Conservation (phyloP, 495 filamentous ascomycete species). For the Apiosordaria backusii region DNA sequence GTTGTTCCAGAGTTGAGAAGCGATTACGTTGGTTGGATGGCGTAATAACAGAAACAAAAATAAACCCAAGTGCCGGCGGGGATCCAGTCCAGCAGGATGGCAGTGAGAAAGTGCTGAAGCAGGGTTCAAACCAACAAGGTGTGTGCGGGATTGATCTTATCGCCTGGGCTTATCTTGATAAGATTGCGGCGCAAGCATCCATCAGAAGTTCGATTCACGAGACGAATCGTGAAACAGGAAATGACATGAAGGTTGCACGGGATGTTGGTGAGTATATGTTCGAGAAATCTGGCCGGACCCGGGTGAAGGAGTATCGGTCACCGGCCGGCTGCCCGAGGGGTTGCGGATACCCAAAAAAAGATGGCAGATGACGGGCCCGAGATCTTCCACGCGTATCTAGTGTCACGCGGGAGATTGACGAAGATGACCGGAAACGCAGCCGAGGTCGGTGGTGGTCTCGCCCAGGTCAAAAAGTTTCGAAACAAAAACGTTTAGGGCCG, state of each 20-base stretch:
- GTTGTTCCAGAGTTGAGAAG: too few relatives aligned
- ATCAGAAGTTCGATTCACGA: background rate
- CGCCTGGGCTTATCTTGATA: background rate
- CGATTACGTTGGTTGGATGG: background rate
- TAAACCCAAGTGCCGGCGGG: conserved; percentile 2
- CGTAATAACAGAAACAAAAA: background rate
- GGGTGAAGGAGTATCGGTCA: background rate
- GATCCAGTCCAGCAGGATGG: background rate
- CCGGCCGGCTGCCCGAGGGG: background rate
- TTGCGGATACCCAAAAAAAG: conserved; percentile 6
- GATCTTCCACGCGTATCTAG: background rate
- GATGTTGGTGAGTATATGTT: background rate
- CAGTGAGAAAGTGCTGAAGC: background rate
- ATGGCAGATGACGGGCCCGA: conserved; percentile 7
- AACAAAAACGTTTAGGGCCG: conserved; percentile 15
- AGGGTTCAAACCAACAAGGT: background rate
- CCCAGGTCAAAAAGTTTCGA: conserved; percentile 25
- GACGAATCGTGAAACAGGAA: background rate
- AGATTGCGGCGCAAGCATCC: conserved; percentile 2
- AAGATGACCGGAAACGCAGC: conserved; percentile 12
- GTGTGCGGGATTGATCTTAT: background rate
- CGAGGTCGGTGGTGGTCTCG: conserved; percentile 11
- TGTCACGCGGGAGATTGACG: conserved; percentile 13
- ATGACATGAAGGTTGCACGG: background rate
- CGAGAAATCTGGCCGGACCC: background rate